These are phyloP conservation scores for Skeletonema grethae DNA, from an alignment of 108 stramenopile genomes.

Conservation along the genomic window DNA sequence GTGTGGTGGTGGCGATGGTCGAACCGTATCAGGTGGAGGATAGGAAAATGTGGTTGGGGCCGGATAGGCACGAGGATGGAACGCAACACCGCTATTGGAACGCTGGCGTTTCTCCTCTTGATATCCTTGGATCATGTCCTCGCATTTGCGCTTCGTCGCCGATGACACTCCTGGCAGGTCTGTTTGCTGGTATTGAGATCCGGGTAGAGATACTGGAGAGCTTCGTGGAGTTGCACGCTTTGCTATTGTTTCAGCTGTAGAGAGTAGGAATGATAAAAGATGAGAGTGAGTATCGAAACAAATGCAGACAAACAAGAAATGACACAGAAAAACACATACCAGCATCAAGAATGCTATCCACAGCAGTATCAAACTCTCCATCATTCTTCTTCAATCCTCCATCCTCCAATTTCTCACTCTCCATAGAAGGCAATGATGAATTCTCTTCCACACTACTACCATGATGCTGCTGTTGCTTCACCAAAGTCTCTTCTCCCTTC, in stretches of 20 bases:
- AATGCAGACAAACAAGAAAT: background rate
- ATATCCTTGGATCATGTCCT: background rate
- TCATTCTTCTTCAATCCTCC: background rate
- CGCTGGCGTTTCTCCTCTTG: background rate
- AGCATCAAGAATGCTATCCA: slow-evolving; percentile 36
- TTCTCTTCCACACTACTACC: background rate
- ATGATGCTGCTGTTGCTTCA: background rate
- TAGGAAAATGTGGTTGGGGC: background rate
- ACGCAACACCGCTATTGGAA: background rate
- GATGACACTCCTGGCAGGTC: background rate
- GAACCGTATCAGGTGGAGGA: background rate
- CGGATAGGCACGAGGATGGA: background rate
- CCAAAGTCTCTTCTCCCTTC: background rate
- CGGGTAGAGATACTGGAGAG: background rate
- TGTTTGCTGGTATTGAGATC: background rate
- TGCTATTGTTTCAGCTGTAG: slow-evolving; percentile 30
- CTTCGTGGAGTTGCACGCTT: slow-evolving; percentile 21
- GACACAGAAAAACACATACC: slow-evolving; percentile 10
- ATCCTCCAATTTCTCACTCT: background rate
- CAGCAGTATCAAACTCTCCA: slow-evolving; percentile 6
- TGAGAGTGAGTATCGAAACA: background rate
- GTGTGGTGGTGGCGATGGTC: background rate
- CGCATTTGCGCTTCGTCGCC: background rate
- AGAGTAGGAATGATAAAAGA: background rate
- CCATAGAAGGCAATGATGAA: background rate